Evolutionary conservation across 1,284 basidiomycete genomes (phyloP), one percentile per base, ranked within the genome.

Genomic region (Wolfiporia cocos): DNA sequence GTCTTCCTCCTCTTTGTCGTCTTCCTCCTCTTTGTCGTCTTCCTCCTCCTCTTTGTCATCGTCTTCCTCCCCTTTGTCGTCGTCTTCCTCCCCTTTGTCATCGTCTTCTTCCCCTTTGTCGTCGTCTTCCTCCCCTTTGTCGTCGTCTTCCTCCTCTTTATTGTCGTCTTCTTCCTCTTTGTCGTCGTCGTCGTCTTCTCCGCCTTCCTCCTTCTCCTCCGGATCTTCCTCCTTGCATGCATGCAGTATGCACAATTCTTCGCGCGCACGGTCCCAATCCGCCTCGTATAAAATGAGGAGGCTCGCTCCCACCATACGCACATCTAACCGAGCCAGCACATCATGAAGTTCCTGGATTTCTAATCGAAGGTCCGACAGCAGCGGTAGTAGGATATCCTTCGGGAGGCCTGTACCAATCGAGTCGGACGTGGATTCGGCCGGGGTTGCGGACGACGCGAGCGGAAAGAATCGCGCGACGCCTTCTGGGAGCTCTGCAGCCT

Each of bases 261-360:
- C 57, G 22, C 60, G 58, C 5, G 80, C 69, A 6, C 67, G 60
- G 11, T 49, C 57, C 48, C 64, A 63, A 48, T 85, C 76, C 0
- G 82, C 89, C 61, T 97, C 93, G 59, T 94, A 95, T 11, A 94
- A 67, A 36, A 97, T 69, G 37, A 98, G 66, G 31, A 96, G 58
- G 48, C 87, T 92, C 18, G 73, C 76, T 4, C 88, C 92, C 20
- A 93, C 76, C 68, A 96, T 88, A 11, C 90, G 76, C 51, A 92
- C 64, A 50, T 96, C 81, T 7, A 86, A 62, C 1, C 61, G 48
- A 0, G 68, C 54, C 32, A 92, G 62, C 1, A 74, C 70, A 0
- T 65, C 60, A 9, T 70, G 68, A 38, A 92, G 74, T 30, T 80
- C 68, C n/a, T 64, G 54, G 23, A 92, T 63, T 24, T 81, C 71